Conservation (phyloP, 257 asterid species). For the Nicotiana tomentosiformis region DNA sequence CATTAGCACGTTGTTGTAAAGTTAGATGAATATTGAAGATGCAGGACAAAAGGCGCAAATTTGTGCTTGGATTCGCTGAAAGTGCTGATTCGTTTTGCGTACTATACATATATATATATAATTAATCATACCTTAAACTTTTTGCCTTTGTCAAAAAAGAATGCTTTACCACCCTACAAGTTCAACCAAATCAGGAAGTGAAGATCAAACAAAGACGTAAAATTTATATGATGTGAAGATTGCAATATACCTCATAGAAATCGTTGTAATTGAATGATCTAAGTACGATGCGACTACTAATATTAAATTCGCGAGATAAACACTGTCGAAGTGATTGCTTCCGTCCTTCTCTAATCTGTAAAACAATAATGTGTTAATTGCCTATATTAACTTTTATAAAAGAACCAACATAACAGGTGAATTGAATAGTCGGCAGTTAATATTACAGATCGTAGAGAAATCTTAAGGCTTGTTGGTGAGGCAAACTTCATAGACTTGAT, state of each 20-base stretch:
- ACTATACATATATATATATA: background rate
- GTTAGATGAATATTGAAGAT: too few relatives aligned
- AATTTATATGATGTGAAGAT: too few relatives aligned
- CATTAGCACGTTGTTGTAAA: too few relatives aligned
- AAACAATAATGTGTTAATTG: background rate
- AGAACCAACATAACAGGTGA: background rate
- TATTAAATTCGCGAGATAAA: slow-evolving; percentile 10
- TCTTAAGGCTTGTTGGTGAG: slow-evolving; percentile 24
- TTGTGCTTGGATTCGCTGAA: too few relatives aligned
- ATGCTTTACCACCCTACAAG: slow-evolving; percentile 17
- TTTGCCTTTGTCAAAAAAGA: slow-evolving; percentile 5
- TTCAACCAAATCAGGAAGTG: background rate
- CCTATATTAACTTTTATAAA: background rate
- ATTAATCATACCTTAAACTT: slow-evolving; percentile 10
- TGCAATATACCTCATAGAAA: slow-evolving; percentile 3
- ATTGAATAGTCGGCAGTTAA: background rate
- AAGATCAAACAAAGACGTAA: background rate
- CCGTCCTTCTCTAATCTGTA: slow-evolving; percentile 18
- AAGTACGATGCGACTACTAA: background rate
- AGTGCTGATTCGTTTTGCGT: too few relatives aligned
- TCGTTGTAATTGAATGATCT: slow-evolving; percentile 7
- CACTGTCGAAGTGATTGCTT: background rate
- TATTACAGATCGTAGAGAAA: slow-evolving; percentile 14
- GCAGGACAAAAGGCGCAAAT: too few relatives aligned
- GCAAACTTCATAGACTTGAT: slow-evolving; percentile 9